These are phyloP conservation scores for Rhizopogon roseolus DNA, from an alignment of 768 basidiomycete genomes.

Conservation along the genomic window DNA sequence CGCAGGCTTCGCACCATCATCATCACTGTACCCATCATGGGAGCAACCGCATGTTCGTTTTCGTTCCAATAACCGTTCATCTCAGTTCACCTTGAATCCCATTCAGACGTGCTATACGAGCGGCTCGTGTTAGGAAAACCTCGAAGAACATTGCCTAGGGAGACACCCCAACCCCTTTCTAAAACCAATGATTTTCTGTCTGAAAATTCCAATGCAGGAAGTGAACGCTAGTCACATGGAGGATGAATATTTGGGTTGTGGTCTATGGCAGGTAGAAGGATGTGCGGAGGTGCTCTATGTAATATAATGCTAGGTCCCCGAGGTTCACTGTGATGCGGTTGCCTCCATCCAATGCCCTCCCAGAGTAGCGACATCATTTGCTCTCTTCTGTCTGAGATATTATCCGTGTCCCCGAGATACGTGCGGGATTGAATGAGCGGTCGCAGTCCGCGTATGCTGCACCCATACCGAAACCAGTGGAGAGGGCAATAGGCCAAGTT, in stretches of 20 bases:
- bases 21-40: slow-evolving; percentile 59
- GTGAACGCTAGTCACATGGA: background rate
- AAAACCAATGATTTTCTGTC: slow-evolving; percentile 4
- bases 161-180: background rate
- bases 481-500: slow-evolving; percentile 85
- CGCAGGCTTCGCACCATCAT: slow-evolving; percentile 50
- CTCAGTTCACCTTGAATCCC: background rate
- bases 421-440: slow-evolving; percentile 87
- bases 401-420: slow-evolving; percentile 80
- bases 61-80: background rate
- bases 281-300: slow-evolving; percentile 7
- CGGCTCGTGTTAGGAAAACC: slow-evolving; percentile 53
- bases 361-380: slow-evolving; percentile 10
- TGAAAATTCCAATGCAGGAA: slow-evolving; percentile 1
- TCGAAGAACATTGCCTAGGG: slow-evolving; percentile 32
- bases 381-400: slow-evolving; percentile 34
- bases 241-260: background rate
- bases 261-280: slow-evolving; percentile 1
- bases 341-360: background rate
- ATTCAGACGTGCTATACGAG: slow-evolving; percentile 60
- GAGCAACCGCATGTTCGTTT: slow-evolving; percentile 54
- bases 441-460: slow-evolving; percentile 91
- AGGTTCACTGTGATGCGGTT: slow-evolving; percentile 22
- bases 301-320: slow-evolving; percentile 8
- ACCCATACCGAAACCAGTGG: slow-evolving; percentile 84